A percentile compares a stretch with the other conserved stretches of the same genome.
phyloP scores from a whole-genome alignment of 2,329 filamentous ascomycete genomes.

The Claviceps monticola region DNA sequence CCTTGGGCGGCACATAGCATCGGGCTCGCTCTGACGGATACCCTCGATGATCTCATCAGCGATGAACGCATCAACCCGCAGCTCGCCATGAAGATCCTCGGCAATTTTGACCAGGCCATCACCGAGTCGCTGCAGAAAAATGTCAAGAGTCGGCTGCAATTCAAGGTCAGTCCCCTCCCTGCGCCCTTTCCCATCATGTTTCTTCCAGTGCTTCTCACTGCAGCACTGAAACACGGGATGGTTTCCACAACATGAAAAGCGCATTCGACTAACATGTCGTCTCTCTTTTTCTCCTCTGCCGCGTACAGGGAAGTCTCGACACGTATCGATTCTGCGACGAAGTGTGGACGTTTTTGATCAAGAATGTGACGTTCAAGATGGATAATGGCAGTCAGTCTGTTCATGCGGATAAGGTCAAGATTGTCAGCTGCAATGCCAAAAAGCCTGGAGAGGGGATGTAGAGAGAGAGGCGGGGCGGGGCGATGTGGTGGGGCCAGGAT shows the following conservation, averaged over 20 bases:
- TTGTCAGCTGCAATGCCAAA: slow-evolving; percentile 95
- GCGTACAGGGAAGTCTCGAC: slow-evolving; percentile 71
- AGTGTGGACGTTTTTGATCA: slow-evolving; percentile 98
- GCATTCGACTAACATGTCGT: neutral
- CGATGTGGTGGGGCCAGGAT: neutral
- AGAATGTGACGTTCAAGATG: slow-evolving; percentile 97
- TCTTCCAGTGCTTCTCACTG: neutral
- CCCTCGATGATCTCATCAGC: slow-evolving; percentile 91
- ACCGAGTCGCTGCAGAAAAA: slow-evolving; percentile 84
- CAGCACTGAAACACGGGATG: neutral
- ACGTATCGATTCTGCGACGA: slow-evolving; percentile 99
- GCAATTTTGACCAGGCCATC: slow-evolving; percentile 88
- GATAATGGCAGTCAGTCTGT: slow-evolving; percentile 63
- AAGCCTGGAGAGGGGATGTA: slow-evolving; percentile 28
- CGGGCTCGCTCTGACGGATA: slow-evolving; percentile 85
- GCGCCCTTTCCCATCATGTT: too few relatives aligned
- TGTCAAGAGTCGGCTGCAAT: slow-evolving; percentile 79
- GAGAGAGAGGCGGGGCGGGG: neutral
- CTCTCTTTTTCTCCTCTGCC: neutral
- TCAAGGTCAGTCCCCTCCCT: slow-evolving; percentile 57
- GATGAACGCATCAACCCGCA: slow-evolving; percentile 93
- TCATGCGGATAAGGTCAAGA: slow-evolving; percentile 87
- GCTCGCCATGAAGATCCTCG: slow-evolving; percentile 94
- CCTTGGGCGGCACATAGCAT: slow-evolving; percentile 44
- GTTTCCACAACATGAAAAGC: neutral